These are phyloP conservation scores for Pichia insulana DNA, from an alignment of 805 yeast species.

Conservation along the genomic window DNA sequence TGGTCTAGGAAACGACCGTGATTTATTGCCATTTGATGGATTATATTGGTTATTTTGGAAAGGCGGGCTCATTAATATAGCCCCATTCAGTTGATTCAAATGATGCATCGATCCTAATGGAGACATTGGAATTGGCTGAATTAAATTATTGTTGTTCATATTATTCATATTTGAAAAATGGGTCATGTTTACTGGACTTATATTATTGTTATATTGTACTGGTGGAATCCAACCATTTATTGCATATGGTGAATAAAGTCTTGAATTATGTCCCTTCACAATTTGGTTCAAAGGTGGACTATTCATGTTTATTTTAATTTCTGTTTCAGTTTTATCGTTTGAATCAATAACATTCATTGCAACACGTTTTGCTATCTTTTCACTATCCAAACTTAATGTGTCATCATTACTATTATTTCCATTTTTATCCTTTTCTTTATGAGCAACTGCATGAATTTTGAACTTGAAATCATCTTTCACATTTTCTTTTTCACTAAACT, in stretches of 20 bases:
- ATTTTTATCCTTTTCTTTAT: neutral
- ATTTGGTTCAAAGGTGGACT: too few species aligned
- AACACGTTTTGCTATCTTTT: slow-evolving; percentile 1
- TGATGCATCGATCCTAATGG: neutral
- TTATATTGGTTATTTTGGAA: neutral
- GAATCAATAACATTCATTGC: neutral
- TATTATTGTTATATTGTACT: too few species aligned
- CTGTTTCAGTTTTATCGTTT: neutral
- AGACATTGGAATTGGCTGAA: neutral
- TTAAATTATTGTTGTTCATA: neutral
- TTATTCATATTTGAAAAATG: neutral
- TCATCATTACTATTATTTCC: neutral
- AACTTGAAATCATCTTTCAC: neutral
- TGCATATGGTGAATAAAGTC: too few species aligned
- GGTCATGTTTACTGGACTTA: too few species aligned
- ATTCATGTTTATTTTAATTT: neutral
- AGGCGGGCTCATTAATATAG: too few species aligned
- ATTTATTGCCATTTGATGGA: neutral
- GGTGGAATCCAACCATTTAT: too few species aligned
- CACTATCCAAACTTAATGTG: too few species aligned
- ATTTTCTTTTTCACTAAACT: neutral
- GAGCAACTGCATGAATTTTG: neutral
- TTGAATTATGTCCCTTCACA: too few species aligned
- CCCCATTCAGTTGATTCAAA: neutral
- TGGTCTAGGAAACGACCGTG: too few species aligned